Evolutionary conservation across 805 yeast genomes (phyloP), one percentile per base, ranked within the genome.

Genomic region (Tetrapisispora fleetii): DNA sequence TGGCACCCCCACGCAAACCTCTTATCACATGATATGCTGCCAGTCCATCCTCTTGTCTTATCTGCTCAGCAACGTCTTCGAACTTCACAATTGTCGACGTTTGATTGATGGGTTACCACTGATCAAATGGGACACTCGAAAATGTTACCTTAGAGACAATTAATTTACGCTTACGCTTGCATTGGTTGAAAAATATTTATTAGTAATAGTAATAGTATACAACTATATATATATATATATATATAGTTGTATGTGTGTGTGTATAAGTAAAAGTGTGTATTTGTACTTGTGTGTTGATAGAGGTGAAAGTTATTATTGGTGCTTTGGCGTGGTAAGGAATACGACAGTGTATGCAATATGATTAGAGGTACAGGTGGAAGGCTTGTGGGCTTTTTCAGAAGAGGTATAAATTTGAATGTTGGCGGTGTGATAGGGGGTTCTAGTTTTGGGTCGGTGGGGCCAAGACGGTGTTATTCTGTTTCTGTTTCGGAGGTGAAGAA

Each of bases 401-500:
- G 38, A 13, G 35, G n/a, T 32, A 6, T 32, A 32, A 13, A 6
- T 6, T 4, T 11, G 16, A 32, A 32, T 17, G n/a, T 13, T 36
- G 10, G 11, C 21, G 6, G 6, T 17, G n/a, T 18, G 7, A 38
- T 10, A 21, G 19, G 40, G n/a, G 21, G 8, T 38, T 10, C 18
- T 17, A 6, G 24, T 17, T 27, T 40, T 17, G 13, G 16, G 9
- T 14, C 22, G 11, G 14, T 32, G 13, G 10, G 14, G 3, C 35
- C 28, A 38, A 2, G 17, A n/a, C 35, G 45, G 14, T 2, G 6
- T 27, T 46, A 39, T 46, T 43, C 53, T 17, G 48, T 58, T n/a
- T 47, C 62, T 2, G 58, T 55, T 4, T 58, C 64, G 18, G 58
- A 60, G 10, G 62, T 39, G 11, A 62, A 27, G 58, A 57, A 58